Percentiles rank a stretch among this genome's conserved stretches.
Conservation (phyloP, 169 alveolate genomes). For the Plasmodium gonderi region DNA sequence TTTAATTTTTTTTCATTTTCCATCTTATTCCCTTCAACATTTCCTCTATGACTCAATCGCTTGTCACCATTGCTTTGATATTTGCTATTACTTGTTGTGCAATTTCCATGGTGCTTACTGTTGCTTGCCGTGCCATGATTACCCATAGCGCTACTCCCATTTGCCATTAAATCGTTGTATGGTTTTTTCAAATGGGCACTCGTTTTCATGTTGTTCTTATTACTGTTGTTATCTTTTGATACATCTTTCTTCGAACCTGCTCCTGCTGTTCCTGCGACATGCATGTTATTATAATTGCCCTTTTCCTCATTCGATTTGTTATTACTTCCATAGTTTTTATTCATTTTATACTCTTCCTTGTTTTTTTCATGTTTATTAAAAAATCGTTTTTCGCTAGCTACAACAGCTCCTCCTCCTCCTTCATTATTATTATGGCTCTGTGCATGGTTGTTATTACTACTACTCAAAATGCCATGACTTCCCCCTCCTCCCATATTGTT, state of each 20-base stretch:
- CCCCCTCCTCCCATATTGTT: not conserved
- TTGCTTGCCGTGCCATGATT: not conserved
- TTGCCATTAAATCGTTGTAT: not conserved
- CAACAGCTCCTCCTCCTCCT: no score
- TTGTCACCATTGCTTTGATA: slow-evolving; percentile 9
- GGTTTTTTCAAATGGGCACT: not conserved
- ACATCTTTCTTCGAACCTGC: not conserved
- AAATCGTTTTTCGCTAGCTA: not conserved
- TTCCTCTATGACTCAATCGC: not conserved
- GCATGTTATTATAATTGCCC: not conserved
- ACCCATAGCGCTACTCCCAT: not conserved
- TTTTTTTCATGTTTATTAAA: slow-evolving; percentile 16
- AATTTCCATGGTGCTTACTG: slow-evolving; percentile 11
- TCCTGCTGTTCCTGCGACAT: not conserved
- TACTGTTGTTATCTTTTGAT: slow-evolving; percentile 19
- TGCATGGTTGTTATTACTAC: not conserved
- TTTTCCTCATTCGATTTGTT: slow-evolving; percentile 40
- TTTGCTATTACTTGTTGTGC: not conserved
- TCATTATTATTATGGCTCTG: no score
- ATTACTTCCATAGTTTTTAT: slow-evolving; percentile 3
- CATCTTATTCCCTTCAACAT: slow-evolving; percentile 2
- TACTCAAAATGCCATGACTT: not conserved
- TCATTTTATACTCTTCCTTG: slow-evolving; percentile 33
- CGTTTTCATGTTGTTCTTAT: not conserved
- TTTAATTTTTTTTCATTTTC: slow-evolving; percentile 14